Evolutionary conservation across 257 asterid species (phyloP).

Genomic region (Nicotiana tomentosiformis): DNA sequence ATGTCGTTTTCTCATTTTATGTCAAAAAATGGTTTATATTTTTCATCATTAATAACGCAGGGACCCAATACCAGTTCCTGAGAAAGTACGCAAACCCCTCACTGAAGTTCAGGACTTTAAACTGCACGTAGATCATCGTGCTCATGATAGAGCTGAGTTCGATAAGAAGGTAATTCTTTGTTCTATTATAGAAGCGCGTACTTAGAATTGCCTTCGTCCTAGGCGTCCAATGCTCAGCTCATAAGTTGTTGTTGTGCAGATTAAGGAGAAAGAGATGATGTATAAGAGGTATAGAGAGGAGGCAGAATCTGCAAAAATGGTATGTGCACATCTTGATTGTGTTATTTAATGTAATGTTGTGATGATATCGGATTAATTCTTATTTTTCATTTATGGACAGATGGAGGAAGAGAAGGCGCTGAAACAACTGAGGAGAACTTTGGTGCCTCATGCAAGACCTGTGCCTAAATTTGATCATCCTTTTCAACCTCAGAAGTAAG

Average conservation of each 20-base stretch:
- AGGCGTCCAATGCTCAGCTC: neutral
- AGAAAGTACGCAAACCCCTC: constrained; percentile 63
- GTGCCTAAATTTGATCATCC: constrained; percentile 72
- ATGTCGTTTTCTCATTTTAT: neutral
- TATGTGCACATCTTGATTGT: constrained; percentile 3
- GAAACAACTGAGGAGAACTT: constrained; percentile 77
- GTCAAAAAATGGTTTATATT: neutral
- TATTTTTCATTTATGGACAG: constrained; percentile 21
- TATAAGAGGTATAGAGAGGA: constrained; percentile 90
- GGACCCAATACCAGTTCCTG: constrained; percentile 90
- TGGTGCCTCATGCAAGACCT: constrained; percentile 86
- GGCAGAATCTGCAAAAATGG: constrained; percentile 84
- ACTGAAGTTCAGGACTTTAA: constrained; percentile 84
- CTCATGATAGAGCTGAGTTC: constrained; percentile 76
- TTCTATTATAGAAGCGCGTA: neutral
- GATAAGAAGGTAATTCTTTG: constrained; percentile 60
- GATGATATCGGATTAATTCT: neutral
- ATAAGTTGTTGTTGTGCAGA: constrained; percentile 25
- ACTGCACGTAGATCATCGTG: constrained; percentile 61
- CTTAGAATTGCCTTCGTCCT: neutral
- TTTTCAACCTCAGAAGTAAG: constrained; percentile 80
- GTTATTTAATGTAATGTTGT: neutral
- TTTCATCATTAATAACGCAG: constrained; percentile 28
- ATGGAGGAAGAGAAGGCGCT: constrained; percentile 96
- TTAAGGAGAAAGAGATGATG: constrained; percentile 74